Base-by-base conservation (phyloP, 805 yeast genomes). In the Pichia cabralensis region DNA sequence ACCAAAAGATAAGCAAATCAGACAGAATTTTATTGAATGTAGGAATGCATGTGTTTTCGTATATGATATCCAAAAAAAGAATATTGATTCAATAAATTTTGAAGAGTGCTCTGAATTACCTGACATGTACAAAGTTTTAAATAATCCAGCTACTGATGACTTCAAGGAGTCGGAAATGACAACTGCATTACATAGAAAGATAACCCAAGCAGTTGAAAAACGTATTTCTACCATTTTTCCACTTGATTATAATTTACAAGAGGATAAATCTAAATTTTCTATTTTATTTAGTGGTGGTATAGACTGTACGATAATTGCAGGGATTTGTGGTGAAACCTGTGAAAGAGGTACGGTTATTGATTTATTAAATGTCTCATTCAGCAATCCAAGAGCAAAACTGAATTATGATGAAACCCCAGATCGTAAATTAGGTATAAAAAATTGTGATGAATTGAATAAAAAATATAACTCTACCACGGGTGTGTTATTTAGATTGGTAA, bases 231-330 rank as follows among this genome's bases (percentile, higher is more conserved):
- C 82, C 0, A 78, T 81, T 5, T 68, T 67, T 38, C 88, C 92
- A 2, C n/a, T n/a, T n/a, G n/a, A n/a, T n/a, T n/a, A n/a, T n/a
- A n/a, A n/a, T n/a, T 36, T 70, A 3, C 69, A 66, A 37, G 41
- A 53, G 9, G 43, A 52, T 0, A 54, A 54, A 28, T 28, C 31
- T 8, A 54, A 56, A 6, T 56, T 77, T 28, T 80, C 81, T 0
- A 62, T 92, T 0, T 56, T 92, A 22, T 92, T 88, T 50, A 84
- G 96, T 28, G 99, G 99, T 2, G 99, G 99, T 0, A 62, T 92
- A 4, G 99, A 92, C 50, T 92, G 98, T 54, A 79, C 96, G 0
- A 57, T 89, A 1, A 49, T 92, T 17, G 86, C 94, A 0, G 72
- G 76, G 0, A 31, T 79, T 4, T 56, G 65, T 30, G 71, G 55